Evolutionary conservation across 1,284 basidiomycete genomes (phyloP), one percentile per base, ranked within the genome.

Genomic region (Chiua sp.): DNA sequence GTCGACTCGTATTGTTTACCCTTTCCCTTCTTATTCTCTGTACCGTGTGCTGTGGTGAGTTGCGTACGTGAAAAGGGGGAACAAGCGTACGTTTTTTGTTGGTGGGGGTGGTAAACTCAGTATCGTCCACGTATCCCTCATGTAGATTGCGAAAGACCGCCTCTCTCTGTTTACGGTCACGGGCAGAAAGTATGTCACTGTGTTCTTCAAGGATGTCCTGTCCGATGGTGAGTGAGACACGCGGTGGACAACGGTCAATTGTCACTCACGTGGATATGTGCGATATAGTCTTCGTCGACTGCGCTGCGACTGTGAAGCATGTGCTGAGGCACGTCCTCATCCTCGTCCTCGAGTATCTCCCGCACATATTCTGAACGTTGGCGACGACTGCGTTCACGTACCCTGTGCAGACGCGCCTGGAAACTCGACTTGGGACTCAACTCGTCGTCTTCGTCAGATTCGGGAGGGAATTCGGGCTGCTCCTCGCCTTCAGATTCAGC

Each of bases 71-170:
- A n/a, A 13, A n/a, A 12, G 47, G 51, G 68, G 71, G 47, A 32
- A 7, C 10, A 12, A 50, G 65, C 61, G 59, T 63, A 66, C 75
- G 64, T 54, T 65, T 65, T 39, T 74, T 65, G 37, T 60, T 59
- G 39, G 64, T 54, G 59, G 75, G 61, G 55, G 75, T 74, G 58
- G 56, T 76, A 61, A 73, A 74, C 26, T 75, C 73, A 20, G 50
- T 39, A 3, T 68, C 55, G 48, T 79, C 79, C 61, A 90, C 87
- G 47, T 83, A 74, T 4, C 89, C 91, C 62, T 87, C 77, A 30
- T 80, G 79, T 39, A 93, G 81, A 0, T 90, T 81, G 28, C 79
- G 78, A 81, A 92, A 92, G 3, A 91, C 64, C 51, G 80, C 75
- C 32, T 88, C 89, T 57, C 81, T 76, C 47, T 78, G 75, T 66